Conservation (phyloP, 306 rosid species). For the Quillaja saponaria region DNA sequence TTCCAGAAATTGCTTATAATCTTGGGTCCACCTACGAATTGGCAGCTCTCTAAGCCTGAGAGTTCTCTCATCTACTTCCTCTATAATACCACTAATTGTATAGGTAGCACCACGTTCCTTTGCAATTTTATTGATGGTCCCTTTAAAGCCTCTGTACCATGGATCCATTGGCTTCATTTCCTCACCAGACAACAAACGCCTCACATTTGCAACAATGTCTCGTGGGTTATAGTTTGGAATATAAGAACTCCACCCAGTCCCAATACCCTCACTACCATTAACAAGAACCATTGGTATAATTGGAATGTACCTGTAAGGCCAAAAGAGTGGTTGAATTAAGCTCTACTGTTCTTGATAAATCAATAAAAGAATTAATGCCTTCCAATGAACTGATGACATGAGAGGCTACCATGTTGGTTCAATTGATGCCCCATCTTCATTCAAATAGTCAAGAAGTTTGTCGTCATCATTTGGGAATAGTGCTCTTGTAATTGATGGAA, state of each 20-base stretch:
- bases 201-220: conserved; percentile 76
- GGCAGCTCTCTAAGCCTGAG: conserved; percentile 78
- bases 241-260: conserved; percentile 91
- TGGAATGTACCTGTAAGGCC: conserved; percentile 70
- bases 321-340: not conserved
- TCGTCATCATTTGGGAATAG: conserved; percentile 85
- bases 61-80: conserved; percentile 60
- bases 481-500: conserved; percentile 61
- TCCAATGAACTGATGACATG: not conserved
- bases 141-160: conserved; percentile 90
- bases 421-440: conserved; percentile 83
- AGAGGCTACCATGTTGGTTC: conserved; percentile 78
- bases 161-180: conserved; percentile 84
- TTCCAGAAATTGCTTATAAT: conserved; percentile 82
- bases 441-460: conserved; percentile 80
- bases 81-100: conserved; percentile 59
- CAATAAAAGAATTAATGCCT: not conserved
- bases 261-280: conserved; percentile 96
- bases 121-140: conserved; percentile 62
- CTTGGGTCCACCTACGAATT: conserved; percentile 89
- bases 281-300: conserved; percentile 85
- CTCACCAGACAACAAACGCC: conserved; percentile 63
- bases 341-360: not conserved
- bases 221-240: conserved; percentile 91
- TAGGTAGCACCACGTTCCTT: conserved; percentile 62